Evolutionary conservation across 192 early-diverging fungal genomes (phyloP), one percentile per base, ranked within the genome.

Genomic region (Backusella australiensis): DNA sequence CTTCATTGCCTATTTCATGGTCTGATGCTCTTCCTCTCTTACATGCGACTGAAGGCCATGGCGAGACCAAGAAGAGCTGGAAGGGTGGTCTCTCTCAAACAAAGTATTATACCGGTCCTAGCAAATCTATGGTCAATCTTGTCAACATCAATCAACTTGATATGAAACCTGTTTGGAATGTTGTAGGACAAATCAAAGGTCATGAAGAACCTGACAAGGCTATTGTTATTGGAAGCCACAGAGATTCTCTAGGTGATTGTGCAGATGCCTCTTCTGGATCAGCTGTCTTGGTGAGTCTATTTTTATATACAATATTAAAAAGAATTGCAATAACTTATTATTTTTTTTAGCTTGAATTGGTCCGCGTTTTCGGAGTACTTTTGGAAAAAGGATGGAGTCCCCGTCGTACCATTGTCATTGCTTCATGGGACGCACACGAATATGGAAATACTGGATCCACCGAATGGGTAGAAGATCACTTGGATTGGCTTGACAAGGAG

Each of bases 231-330:
- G 70, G 70, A 41, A 71, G 41, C 75, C 91, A 92, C 49, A 86
- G 90, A 56, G 91, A 92, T 71, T 85, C 90, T 5, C 89, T 89
- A 89, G 85, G 36, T 32, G 90, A 89, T n/a, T 89, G 87, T n/a
- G 80, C 83, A n/a, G 89, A 91, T 41, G 86, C 90, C 19, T 85
- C 82, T 17, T 91, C 90, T 1, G 89, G 88, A 6, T 85, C 88
- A 19, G 90, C 89, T 1, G 82, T 69, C 29, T 52, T 77, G 75
- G 75, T 77, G 63, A 77, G 69, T 32, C 3, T 3, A 39, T 38
- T 38, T 53, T 21, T 53, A 21, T 53, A 53, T 53, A 3, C 29
- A 70, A 9, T 23, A 52, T 52, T 15, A 6, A 36, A 56, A 38
- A 52, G 7, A 42, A 39, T 32, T 32, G 32, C 14, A 34, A 23